Conservation (phyloP, 495 filamentous ascomycete species). For the Penicillium egyptiacum region DNA sequence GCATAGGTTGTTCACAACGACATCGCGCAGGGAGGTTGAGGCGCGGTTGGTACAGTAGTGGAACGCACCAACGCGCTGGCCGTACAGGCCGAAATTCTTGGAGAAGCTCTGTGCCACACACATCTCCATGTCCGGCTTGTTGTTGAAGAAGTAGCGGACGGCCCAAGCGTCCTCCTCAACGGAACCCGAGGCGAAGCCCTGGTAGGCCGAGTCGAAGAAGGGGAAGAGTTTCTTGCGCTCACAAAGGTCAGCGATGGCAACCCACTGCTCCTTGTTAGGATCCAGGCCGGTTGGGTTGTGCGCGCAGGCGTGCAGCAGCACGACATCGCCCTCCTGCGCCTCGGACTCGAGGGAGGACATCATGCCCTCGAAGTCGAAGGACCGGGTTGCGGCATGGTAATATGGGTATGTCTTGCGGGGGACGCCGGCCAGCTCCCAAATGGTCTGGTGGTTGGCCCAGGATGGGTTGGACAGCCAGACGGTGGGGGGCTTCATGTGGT, state of each 20-base stretch:
- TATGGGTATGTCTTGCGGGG: conserved; percentile 51
- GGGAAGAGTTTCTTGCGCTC: conserved; percentile 54
- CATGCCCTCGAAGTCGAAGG: conserved; percentile 50
- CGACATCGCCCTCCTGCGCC: conserved; percentile 43
- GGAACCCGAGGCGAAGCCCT: conserved; percentile 57
- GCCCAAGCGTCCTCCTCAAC: conserved; percentile 55
- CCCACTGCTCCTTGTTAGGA: conserved; percentile 54
- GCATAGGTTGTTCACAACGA: conserved; percentile 45
- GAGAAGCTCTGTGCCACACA: conserved; percentile 54
- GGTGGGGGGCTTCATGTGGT: conserved; percentile 45
- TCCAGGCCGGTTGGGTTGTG: conserved; percentile 59
- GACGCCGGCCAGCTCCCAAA: conserved; percentile 48
- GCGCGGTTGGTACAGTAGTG: conserved; percentile 44
- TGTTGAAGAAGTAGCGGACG: conserved; percentile 53
- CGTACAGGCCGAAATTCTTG: conserved; percentile 59
- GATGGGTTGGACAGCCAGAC: conserved; percentile 53
- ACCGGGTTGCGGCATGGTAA: conserved; percentile 45
- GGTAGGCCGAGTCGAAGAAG: conserved; percentile 58
- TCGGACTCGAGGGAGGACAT: conserved; percentile 46
- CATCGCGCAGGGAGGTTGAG: conserved; percentile 34
- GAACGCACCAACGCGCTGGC: conserved; percentile 51
- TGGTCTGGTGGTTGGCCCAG: conserved; percentile 52
- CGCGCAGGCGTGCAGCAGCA: conserved; percentile 55
- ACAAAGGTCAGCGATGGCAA: conserved; percentile 49
- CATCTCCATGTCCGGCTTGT: conserved; percentile 51